These are phyloP conservation scores for Arthroderma uncinatum DNA, from an alignment of 2,329 filamentous ascomycete species.

Conservation along the genomic window DNA sequence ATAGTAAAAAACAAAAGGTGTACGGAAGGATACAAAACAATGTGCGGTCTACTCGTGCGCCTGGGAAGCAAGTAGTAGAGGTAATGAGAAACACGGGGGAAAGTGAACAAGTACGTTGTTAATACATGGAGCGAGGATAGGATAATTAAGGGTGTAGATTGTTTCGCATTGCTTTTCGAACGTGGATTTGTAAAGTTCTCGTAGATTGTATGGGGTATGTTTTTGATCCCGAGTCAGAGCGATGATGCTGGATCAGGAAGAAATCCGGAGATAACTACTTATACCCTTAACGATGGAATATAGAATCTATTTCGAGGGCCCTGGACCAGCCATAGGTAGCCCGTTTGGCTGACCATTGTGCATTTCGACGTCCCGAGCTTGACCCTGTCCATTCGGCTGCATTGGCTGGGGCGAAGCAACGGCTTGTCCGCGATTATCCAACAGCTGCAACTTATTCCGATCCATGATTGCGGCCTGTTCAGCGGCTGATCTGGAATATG, in stretches of 20 bases:
- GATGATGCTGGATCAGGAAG: neutral
- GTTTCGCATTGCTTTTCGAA: neutral
- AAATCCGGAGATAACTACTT: neutral
- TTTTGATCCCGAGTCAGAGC: neutral
- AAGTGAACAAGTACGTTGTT: neutral
- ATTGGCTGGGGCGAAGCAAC: constrained; percentile 26
- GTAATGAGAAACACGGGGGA: neutral
- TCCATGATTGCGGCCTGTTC: constrained; percentile 33
- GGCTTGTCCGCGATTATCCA: constrained; percentile 24
- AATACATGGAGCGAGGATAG: neutral
- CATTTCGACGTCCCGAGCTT: neutral
- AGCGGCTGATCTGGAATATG: constrained; percentile 30
- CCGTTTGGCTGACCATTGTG: neutral
- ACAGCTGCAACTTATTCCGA: constrained; percentile 29
- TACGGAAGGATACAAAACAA: neutral
- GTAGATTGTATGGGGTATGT: neutral
- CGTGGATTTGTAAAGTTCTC: neutral
- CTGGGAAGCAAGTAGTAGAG: neutral
- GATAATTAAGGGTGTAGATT: neutral
- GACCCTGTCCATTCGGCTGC: constrained; percentile 12
- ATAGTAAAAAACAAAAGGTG: neutral
- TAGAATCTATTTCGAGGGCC: neutral
- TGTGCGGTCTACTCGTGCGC: neutral
- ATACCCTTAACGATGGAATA: neutral
- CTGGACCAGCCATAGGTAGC: constrained; percentile 4